phyloP scores from a whole-genome alignment of 2,329 filamentous ascomycete genomes.

The Neofusicoccum cordaticola region DNA sequence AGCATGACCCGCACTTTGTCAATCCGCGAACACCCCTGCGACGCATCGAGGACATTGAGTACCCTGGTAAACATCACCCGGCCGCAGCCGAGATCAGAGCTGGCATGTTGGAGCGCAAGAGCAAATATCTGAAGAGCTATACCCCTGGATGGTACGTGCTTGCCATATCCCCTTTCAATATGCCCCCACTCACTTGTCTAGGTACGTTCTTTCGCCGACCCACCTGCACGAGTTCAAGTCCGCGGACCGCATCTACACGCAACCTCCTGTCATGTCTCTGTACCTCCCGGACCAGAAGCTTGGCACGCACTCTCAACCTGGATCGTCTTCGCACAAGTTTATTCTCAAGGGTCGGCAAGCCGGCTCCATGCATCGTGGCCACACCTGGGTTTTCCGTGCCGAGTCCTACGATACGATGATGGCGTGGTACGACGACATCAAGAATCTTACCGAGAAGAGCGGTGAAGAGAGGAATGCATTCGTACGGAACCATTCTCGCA shows the following conservation, averaged over 20 bases:
- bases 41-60: constrained; percentile 77
- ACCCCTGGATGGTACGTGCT: constrained; percentile 80
- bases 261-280: constrained; percentile 92
- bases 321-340: constrained; percentile 91
- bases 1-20: constrained; percentile 78
- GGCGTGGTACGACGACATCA: constrained; percentile 94
- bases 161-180: constrained; percentile 12
- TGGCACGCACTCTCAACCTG: constrained; percentile 80
- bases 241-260: constrained; percentile 78
- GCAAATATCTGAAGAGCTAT: constrained; percentile 97
- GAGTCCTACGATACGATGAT: constrained; percentile 89
- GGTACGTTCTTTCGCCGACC: constrained; percentile 94
- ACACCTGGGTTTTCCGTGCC: constrained; percentile 66
- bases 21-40: constrained; percentile 79
- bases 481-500: constrained; percentile 77
- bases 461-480: constrained; percentile 86
- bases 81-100: constrained; percentile 81
- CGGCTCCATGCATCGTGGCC: constrained; percentile 81
- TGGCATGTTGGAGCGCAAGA: constrained; percentile 92
- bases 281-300: constrained; percentile 94
- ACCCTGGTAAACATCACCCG: constrained; percentile 84
- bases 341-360: constrained; percentile 95
- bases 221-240: constrained; percentile 99
- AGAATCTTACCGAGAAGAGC: constrained; percentile 80
- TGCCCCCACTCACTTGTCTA: constrained; percentile 34